A percentile compares a stretch with the other conserved stretches of the same genome.
phyloP scores from a whole-genome alignment of 2,329 filamentous ascomycete species.

The Exophiala viscosa region DNA sequence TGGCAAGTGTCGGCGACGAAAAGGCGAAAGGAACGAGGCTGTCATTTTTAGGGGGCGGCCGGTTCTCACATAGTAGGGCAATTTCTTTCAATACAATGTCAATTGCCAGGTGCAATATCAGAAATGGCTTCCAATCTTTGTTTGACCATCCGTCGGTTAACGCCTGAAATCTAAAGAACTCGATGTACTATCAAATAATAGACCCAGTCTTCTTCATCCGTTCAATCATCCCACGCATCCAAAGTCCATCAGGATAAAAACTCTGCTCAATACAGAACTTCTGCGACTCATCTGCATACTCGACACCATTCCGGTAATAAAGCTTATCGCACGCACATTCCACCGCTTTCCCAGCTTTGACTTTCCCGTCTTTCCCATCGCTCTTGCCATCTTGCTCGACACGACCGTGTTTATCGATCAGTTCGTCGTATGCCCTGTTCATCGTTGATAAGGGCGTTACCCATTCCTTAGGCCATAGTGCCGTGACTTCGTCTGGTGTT shows the following conservation, averaged over 20 bases:
- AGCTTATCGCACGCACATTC: slow-evolving; percentile 42
- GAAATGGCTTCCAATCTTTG: too few relatives aligned
- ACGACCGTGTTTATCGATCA: slow-evolving; percentile 34
- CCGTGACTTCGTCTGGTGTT: slow-evolving; percentile 29
- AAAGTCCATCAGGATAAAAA: slow-evolving; percentile 11
- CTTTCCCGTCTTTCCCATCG: slow-evolving; percentile 9
- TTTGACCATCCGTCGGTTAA: too few relatives aligned
- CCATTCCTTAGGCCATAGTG: slow-evolving; percentile 32
- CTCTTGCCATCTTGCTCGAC: slow-evolving; percentile 12
- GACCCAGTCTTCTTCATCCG: not conserved
- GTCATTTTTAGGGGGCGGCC: too few relatives aligned
- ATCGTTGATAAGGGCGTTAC: slow-evolving; percentile 37
- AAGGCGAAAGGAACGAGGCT: too few relatives aligned
- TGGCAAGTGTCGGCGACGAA: too few relatives aligned
- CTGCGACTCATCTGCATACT: slow-evolving; percentile 41
- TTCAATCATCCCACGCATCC: slow-evolving; percentile 9
- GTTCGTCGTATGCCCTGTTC: slow-evolving; percentile 34
- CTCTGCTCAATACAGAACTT: slow-evolving; percentile 31
- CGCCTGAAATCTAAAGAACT: too few relatives aligned
- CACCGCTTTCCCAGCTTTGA: slow-evolving; percentile 33
- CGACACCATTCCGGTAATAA: slow-evolving; percentile 38
- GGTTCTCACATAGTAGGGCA: too few relatives aligned
- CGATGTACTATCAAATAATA: not conserved
- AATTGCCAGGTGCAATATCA: too few relatives aligned
- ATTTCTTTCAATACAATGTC: too few relatives aligned